These are phyloP conservation scores for Zea luxurians DNA, from an alignment of 176 grass and related monocot species.

Conservation along the genomic window DNA sequence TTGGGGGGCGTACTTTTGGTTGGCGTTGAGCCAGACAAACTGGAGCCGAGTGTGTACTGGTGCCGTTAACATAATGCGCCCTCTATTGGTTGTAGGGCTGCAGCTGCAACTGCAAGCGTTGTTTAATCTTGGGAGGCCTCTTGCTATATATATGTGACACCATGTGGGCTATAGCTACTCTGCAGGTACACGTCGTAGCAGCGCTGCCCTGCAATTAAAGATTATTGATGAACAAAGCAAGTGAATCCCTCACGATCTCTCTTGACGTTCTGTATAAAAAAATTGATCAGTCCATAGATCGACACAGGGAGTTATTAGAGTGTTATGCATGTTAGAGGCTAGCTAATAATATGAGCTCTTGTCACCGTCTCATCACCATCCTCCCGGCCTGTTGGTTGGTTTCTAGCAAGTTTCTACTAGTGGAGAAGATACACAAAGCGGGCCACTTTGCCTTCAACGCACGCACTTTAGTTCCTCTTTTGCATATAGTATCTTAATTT, in stretches of 20 bases:
- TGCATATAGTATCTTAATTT: slow-evolving; percentile 12
- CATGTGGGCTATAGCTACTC: slow-evolving; percentile 22
- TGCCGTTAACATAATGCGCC: slow-evolving; percentile 24
- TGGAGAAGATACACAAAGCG: slow-evolving; percentile 40
- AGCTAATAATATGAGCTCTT: background rate
- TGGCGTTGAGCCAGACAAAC: slow-evolving; percentile 55
- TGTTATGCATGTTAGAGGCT: background rate
- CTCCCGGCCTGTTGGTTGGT: background rate
- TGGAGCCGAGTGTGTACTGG: slow-evolving; percentile 42
- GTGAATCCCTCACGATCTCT: slow-evolving; percentile 16
- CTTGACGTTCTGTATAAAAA: slow-evolving; percentile 15
- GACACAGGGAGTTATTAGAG: background rate
- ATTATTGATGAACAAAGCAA: slow-evolving; percentile 32
- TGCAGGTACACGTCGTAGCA: background rate
- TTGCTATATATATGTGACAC: background rate
- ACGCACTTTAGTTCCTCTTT: slow-evolving; percentile 36
- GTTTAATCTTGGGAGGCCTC: background rate
- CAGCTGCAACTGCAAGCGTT: slow-evolving; percentile 25
- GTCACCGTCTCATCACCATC: slow-evolving; percentile 34
- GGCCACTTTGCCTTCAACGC: slow-evolving; percentile 23
- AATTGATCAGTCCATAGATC: slow-evolving; percentile 15
- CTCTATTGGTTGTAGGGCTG: slow-evolving; percentile 17
- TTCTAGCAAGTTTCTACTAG: background rate
- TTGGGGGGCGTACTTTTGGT: slow-evolving; percentile 51
- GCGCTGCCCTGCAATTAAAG: background rate